Conservation (phyloP, 2,329 filamentous ascomycete genomes). For the Chalara sp. region DNA sequence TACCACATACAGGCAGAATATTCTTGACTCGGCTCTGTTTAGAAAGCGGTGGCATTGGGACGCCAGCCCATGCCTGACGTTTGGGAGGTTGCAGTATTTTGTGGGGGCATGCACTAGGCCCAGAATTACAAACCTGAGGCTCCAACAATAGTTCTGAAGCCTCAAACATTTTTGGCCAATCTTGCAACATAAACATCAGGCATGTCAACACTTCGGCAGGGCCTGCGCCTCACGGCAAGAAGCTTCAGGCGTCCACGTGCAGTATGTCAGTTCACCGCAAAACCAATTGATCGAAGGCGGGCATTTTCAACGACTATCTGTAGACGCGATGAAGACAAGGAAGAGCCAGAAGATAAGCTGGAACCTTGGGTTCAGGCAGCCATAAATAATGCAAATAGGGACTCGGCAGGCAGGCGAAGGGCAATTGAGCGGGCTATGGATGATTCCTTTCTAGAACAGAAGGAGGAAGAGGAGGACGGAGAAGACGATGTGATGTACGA, state of each 20-base stretch:
- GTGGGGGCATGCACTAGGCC: no score
- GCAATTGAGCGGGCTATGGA: not conserved
- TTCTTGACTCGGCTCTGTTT: no score
- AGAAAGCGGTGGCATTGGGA: no score
- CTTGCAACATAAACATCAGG: not conserved
- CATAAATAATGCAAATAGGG: not conserved
- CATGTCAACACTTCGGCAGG: slow-evolving; percentile 25
- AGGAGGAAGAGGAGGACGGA: slow-evolving; percentile 2
- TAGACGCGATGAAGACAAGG: slow-evolving; percentile 7
- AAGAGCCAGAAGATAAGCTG: slow-evolving; percentile 6
- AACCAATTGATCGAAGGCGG: slow-evolving; percentile 16
- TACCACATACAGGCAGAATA: no score
- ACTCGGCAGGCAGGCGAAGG: not conserved
- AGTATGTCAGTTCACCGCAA: slow-evolving; percentile 8
- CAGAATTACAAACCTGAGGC: no score
- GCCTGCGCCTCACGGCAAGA: slow-evolving; percentile 21
- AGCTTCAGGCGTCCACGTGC: slow-evolving; percentile 16
- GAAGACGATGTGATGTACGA: not conserved
- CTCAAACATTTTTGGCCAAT: no score
- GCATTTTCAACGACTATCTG: slow-evolving; percentile 17
- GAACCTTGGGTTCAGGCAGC: not conserved
- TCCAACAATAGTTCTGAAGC: no score
- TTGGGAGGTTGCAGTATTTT: no score
- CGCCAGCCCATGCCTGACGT: no score
- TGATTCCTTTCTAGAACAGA: not conserved